Evolutionary conservation across 257 asterid genomes (phyloP).

Genomic region (Echium plantagineum): DNA sequence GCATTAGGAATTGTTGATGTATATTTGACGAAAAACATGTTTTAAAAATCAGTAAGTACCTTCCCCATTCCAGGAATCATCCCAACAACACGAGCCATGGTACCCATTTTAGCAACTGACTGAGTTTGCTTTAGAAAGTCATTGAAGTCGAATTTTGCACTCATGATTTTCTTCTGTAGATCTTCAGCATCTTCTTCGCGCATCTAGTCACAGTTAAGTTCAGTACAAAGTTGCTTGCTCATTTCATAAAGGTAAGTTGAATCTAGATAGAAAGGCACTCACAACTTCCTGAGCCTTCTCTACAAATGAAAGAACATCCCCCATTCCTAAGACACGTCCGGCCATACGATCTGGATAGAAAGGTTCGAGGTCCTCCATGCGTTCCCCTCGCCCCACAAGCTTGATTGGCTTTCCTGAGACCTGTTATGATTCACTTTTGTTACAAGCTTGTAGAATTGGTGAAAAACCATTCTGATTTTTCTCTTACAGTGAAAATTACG

Average conservation of each 20-base stretch:
- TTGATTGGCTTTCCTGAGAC: conserved; percentile 98
- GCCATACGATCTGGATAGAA: conserved; percentile 99
- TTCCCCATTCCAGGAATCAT: conserved; percentile 99
- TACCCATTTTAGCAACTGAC: conserved; percentile 90
- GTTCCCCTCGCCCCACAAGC: conserved; percentile 98
- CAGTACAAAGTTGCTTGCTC: conserved; percentile 3
- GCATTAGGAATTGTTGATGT: no score
- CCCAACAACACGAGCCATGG: conserved; percentile 95
- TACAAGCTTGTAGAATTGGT: neutral
- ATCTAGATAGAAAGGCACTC: conserved; percentile 21
- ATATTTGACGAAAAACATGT: neutral
- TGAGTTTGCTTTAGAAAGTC: conserved; percentile 96
- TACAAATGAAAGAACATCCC: conserved; percentile 94
- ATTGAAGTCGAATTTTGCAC: conserved; percentile 91
- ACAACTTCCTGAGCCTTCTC: conserved; percentile 99
- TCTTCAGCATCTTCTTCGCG: conserved; percentile 96
- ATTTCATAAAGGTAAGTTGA: conserved; percentile 3
- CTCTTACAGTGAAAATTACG: neutral
- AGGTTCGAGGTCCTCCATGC: conserved; percentile 98
- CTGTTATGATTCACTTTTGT: conserved; percentile 23
- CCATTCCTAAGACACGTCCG: conserved; percentile 96
- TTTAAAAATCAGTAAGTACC: conserved; percentile 26
- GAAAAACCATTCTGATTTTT: neutral
- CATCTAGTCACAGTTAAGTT: conserved; percentile 45
- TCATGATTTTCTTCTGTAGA: conserved; percentile 92